Conservation (phyloP, 192 early-diverging fungal genomes). For the Endogone sp. region DNA sequence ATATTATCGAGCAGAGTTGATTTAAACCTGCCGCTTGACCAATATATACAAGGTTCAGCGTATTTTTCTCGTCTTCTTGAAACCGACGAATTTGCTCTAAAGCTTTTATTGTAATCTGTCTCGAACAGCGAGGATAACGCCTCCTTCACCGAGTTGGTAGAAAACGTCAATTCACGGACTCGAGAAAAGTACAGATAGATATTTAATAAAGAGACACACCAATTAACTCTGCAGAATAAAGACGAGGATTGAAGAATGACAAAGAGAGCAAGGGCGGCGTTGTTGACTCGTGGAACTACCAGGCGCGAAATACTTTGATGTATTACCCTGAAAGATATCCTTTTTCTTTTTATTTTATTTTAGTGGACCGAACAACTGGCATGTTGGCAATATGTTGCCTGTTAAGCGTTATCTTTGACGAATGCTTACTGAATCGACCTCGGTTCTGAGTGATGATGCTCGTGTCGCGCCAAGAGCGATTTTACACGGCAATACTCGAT, state of each 20-base stretch:
- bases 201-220: conserved; percentile 57
- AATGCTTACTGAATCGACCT: conserved; percentile 7
- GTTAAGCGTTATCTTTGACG: neutral
- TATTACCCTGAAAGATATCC: conserved; percentile 55
- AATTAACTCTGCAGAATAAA: conserved; percentile 14
- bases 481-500: conserved; percentile 54
- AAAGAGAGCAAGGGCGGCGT: conserved; percentile 33
- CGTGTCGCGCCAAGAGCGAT: conserved; percentile 60
- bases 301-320: conserved; percentile 74
- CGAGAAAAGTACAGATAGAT: conserved; percentile 61
- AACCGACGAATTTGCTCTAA: conserved; percentile 29
- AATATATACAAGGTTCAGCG: conserved; percentile 57
- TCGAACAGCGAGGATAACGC: conserved; percentile 78
- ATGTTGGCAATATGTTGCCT: conserved; percentile 6
- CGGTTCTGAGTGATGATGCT: conserved; percentile 27
- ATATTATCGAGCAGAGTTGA: conserved; percentile 26
- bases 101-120: conserved; percentile 10
- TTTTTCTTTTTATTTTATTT: neutral
- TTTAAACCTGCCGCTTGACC: conserved; percentile 56
- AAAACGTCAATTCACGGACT: conserved; percentile 53
- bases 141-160: conserved; percentile 64
- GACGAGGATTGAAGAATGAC: neutral
- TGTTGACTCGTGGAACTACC: conserved; percentile 60
- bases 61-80: conserved; percentile 39
- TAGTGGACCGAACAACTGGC: too few relatives aligned